Evolutionary conservation across 495 filamentous ascomycete genomes (phyloP), one percentile per base, ranked within the genome.

Genomic region (Tuber microsphaerosporum): DNA sequence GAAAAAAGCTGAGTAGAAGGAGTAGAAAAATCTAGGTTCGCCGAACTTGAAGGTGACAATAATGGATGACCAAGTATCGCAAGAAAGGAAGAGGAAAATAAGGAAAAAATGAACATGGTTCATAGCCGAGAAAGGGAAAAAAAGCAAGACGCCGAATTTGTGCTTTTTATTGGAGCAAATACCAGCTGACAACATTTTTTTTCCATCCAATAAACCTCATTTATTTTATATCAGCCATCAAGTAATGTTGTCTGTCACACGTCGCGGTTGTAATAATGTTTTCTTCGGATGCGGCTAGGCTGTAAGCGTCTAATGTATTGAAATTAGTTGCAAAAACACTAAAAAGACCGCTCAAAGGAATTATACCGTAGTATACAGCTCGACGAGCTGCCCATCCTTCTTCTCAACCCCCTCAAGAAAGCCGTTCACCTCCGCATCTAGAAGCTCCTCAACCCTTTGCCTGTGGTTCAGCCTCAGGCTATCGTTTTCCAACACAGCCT

Each of bases 11-110:
- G 42, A 46, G 72, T 71, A 71, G 61, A 70, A 65, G 48, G 72
- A 70, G 31, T 34, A 77, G 69, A 71, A 70, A 71, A 75, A 73
- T 79, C 77, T 79, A 79, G 61, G 77, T 79, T 79, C 74, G 75
- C 31, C 10, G 56, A 71, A 48, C 65, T 69, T 72, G 43, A 43
- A 73, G 34, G 42, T 31, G 42, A 70, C 14, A 56, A 34, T 31
- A 73, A 43, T 56, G 71, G 31, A 70, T 34, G 68, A 48, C 56
- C 31, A 31, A 65, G 56, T 65, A 65, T 65, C 56, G 69, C 48
- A 71, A 45, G 69, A 70, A 12, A 70, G 71, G 46, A 72, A 39
- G 42, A 43, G 71, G 45, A 37, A 76, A 56, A 69, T 41, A 75
- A 22, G 48, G 61, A 19, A 39, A 73, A 56, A 68, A 56, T 39